Base-by-base conservation (phyloP, 371 early-diverging fungal genomes). In the Amoeboaphelidium protococcarum region DNA sequence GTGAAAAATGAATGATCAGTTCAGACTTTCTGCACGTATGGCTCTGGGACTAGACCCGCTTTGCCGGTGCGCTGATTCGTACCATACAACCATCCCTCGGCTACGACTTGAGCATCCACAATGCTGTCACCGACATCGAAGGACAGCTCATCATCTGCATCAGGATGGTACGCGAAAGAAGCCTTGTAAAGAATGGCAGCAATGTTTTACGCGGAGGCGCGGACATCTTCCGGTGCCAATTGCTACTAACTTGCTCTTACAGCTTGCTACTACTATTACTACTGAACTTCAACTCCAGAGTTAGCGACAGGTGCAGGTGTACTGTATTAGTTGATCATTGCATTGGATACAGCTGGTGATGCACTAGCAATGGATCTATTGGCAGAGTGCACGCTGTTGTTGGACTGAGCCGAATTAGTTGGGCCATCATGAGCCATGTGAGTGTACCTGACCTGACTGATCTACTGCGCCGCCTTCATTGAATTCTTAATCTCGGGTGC, bases 81-180 rank as follows among this genome's bases (percentile, higher is more conserved):
- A 13, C 50, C 56, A 23, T 25, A n/a, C 13, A 42, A 53, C 53
- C 52, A 56, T 23, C 53, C 53, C 26, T 56, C 56, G n/a, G 26
- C 26, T 37, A 44, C 50, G 25, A 26, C 47, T 41, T 45, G 25
- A 31, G 37, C 37, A 31, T 31, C 37, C 6, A 31, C 37, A 10
- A 31, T 31, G 6, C 6, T 31, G 37, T 31, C 37, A 10, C 37
- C 37, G 16, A 31, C 37, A 16, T 31, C 10, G 37, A 31, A 31
- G 10, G 6, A 10, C 37, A 31, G 16, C 16, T 31, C 37, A 31
- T 31, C 37, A 10, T 31, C 37, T 10, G 37, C 37, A 31, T 31
- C 37, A 31, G 37, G 37, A 6, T 31, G 37, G 16, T 31, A 31
- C 6, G 6, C 37, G 16, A 10, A 31, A 6, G 16, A 31, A 16